Percentiles rank a stretch among this genome's conserved stretches.
Evolutionary conservation across 768 basidiomycete species (phyloP).

Genomic region (Mycena kentingensis): DNA sequence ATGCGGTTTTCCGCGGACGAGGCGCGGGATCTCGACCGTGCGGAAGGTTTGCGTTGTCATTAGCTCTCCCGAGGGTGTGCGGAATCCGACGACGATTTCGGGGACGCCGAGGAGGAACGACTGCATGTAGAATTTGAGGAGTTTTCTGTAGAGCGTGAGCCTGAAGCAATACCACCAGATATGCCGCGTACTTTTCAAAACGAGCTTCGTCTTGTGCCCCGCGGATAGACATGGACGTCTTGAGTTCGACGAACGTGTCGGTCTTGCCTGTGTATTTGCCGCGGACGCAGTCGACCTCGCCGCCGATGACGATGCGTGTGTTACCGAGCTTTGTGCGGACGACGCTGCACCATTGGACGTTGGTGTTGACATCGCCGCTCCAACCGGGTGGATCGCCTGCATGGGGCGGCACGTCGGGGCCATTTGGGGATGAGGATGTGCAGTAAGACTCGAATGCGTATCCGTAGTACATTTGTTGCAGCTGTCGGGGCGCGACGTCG

Average conservation of each 20-base stretch:
- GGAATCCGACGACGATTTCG: conserved; percentile 85
- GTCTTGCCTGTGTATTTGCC: conserved; percentile 69
- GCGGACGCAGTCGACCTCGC: conserved; percentile 89
- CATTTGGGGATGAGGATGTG: conserved; percentile 51
- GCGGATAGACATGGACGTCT: conserved; percentile 77
- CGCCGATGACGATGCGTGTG: conserved; percentile 74
- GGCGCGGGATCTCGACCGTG: conserved; percentile 77
- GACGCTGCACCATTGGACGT: conserved; percentile 88
- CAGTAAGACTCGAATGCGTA: conserved; percentile 91
- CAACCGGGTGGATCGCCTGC: conserved; percentile 52
- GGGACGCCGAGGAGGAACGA: conserved; percentile 93
- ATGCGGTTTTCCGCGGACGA: conserved; percentile 70
- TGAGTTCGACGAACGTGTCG: conserved; percentile 79
- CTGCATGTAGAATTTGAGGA: conserved; percentile 92
- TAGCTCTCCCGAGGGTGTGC: conserved; percentile 72
- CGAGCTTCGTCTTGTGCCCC: conserved; percentile 62
- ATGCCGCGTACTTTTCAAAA: conserved; percentile 71
- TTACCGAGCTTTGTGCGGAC: conserved; percentile 83
- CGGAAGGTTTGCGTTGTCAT: conserved; percentile 70
- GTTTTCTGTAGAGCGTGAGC: conserved; percentile 55
- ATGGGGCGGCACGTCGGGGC: conserved; percentile 23
- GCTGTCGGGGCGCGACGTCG: conserved; percentile 63
- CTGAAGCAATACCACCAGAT: not conserved
- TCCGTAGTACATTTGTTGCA: conserved; percentile 74
- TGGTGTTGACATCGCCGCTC: conserved; percentile 84